Evolutionary conservation across 1,139 yeast species (phyloP).

Genomic region (Taphrina communis): DNA sequence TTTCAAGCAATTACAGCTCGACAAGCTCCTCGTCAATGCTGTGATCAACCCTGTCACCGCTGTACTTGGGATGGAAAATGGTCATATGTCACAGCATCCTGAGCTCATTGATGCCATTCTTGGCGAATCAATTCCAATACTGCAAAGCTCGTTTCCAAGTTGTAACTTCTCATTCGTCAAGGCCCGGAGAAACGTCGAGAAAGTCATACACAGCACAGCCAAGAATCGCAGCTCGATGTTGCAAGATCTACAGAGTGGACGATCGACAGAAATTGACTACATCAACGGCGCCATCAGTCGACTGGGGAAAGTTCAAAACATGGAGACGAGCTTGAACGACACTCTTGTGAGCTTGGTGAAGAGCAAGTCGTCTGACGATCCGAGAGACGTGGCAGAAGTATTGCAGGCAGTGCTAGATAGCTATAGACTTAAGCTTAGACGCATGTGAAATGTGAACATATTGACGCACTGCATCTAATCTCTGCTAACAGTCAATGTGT

Average conservation of each 20-base stretch:
- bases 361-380: neutral
- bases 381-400: neutral
- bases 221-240: conserved; percentile 86
- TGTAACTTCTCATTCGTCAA: conserved; percentile 53
- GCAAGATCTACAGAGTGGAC: conserved; percentile 68
- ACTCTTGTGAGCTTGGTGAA: conserved; percentile 12
- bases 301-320: conserved; percentile 58
- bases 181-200: conserved; percentile 58
- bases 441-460: neutral
- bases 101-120: conserved; percentile 48
- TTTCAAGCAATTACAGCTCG: conserved; percentile 58
- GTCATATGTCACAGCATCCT: conserved; percentile 50
- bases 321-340: conserved; percentile 58
- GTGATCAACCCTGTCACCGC: conserved; percentile 79
- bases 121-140: conserved; percentile 32
- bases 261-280: conserved; percentile 75
- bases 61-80: conserved; percentile 71
- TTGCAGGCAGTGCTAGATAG: neutral
- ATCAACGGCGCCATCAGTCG: conserved; percentile 74
- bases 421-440: neutral
- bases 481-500: no score
- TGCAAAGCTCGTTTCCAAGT: conserved; percentile 43
- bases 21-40: conserved; percentile 75
- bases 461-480: no score
- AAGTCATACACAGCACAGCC: conserved; percentile 58